A percentile compares a stretch with the other conserved stretches of the same genome.
phyloP scores from a whole-genome alignment of 495 filamentous ascomycete genomes.

The Stereocaulon alpinum region DNA sequence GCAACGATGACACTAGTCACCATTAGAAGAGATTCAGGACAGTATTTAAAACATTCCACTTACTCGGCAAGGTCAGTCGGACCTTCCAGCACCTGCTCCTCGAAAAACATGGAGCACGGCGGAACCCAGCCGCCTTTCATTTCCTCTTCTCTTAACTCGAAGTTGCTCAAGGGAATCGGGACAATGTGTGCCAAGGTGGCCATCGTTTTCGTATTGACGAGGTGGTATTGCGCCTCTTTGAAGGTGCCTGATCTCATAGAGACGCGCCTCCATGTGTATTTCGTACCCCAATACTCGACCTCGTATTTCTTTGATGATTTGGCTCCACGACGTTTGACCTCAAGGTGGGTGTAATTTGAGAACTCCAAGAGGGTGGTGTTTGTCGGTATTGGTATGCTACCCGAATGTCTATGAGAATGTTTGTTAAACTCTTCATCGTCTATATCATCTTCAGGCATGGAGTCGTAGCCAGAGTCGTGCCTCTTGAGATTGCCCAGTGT shows the following conservation, averaged over 20 bases:
- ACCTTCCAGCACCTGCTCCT: slow-evolving; percentile 53
- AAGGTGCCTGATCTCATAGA: slow-evolving; percentile 49
- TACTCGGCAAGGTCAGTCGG: slow-evolving; percentile 84
- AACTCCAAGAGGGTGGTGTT: slow-evolving; percentile 86
- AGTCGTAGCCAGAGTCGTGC: slow-evolving; percentile 54
- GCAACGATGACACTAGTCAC: slow-evolving; percentile 68
- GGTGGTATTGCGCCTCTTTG: slow-evolving; percentile 61
- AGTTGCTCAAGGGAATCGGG: slow-evolving; percentile 62
- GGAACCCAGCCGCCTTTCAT: slow-evolving; percentile 83
- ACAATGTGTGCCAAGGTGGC: slow-evolving; percentile 70
- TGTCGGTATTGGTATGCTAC: slow-evolving; percentile 27
- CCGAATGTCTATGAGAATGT: slow-evolving; percentile 19
- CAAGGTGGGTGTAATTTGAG: slow-evolving; percentile 92
- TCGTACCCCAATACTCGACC: slow-evolving; percentile 83
- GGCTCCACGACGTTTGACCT: slow-evolving; percentile 61
- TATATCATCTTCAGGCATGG: slow-evolving; percentile 40
- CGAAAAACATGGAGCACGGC: slow-evolving; percentile 82
- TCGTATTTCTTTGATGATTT: slow-evolving; percentile 71
- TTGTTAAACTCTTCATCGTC: slow-evolving; percentile 31
- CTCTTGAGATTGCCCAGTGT: slow-evolving; percentile 22
- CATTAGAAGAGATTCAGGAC: slow-evolving; percentile 24
- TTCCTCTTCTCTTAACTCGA: slow-evolving; percentile 62
- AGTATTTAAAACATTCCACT: slow-evolving; percentile 35
- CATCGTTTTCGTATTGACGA: slow-evolving; percentile 55
- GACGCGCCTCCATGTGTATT: slow-evolving; percentile 76